Conservation (phyloP, 2,329 filamentous ascomycete species). For the Fusarium buxicola region DNA sequence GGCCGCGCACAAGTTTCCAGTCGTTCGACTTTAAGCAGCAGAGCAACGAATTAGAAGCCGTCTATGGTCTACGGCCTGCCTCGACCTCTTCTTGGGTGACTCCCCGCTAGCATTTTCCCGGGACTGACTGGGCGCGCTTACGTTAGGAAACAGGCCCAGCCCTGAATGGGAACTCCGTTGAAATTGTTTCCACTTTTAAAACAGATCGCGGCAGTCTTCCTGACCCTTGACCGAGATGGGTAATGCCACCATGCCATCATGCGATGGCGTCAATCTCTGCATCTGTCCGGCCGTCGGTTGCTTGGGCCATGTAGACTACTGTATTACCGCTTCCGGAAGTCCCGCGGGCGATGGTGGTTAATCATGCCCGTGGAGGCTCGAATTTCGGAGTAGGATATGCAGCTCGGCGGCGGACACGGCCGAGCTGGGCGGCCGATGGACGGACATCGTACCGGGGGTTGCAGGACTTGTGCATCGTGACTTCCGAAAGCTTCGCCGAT, state of each 20-base stretch:
- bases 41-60: slow-evolving; percentile 21
- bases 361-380: slow-evolving; percentile 19
- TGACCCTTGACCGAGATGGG: slow-evolving; percentile 36
- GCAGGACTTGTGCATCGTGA: slow-evolving; percentile 7
- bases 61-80: slow-evolving; percentile 16
- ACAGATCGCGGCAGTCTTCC: slow-evolving; percentile 13
- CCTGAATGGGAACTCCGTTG: slow-evolving; percentile 31
- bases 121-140: slow-evolving; percentile 13
- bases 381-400: slow-evolving; percentile 22
- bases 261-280: slow-evolving; percentile 45
- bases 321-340: slow-evolving; percentile 46
- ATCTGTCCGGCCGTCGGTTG: slow-evolving; percentile 21
- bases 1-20: slow-evolving; percentile 22
- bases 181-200: slow-evolving; percentile 19
- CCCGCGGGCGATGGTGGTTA: slow-evolving; percentile 35
- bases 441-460: slow-evolving; percentile 7
- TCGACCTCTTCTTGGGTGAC: slow-evolving; percentile 21
- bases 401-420: slow-evolving; percentile 31
- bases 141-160: slow-evolving; percentile 14
- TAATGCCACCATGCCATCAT: slow-evolving; percentile 46
- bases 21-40: slow-evolving; percentile 20
- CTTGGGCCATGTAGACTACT: slow-evolving; percentile 8
- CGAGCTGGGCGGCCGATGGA: slow-evolving; percentile 21
- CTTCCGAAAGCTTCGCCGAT: background rate
- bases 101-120: slow-evolving; percentile 30